These are phyloP conservation scores for Elsinoe batatas DNA, from an alignment of 2,329 filamentous ascomycete species.

Conservation along the genomic window DNA sequence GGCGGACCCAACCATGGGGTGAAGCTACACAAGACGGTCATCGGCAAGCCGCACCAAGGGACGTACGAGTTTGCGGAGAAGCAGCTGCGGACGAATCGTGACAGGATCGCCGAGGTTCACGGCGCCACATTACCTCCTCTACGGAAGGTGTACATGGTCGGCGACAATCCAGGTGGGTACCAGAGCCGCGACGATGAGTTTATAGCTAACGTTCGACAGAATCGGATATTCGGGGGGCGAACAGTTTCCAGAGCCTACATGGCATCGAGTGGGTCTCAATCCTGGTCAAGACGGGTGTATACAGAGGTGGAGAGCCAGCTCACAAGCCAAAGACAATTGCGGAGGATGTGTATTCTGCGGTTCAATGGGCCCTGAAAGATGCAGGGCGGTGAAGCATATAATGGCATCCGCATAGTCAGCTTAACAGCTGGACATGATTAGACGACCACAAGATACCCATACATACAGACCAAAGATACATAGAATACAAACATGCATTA, in stretches of 20 bases:
- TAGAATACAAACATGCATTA: not conserved
- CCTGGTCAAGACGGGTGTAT: conserved; percentile 74
- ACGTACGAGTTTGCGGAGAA: conserved; percentile 82
- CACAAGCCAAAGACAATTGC: conserved; percentile 56
- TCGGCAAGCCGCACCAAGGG: conserved; percentile 70
- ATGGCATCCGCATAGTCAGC: not conserved
- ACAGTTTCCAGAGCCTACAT: conserved; percentile 56
- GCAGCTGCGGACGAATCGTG: conserved; percentile 54
- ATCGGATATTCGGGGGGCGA: conserved; percentile 83
- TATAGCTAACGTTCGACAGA: conserved; percentile 39
- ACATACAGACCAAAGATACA: not conserved
- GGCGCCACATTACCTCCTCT: conserved; percentile 38
- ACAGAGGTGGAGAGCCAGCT: conserved; percentile 47
- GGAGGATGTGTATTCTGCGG: conserved; percentile 65
- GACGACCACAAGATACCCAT: conserved; percentile 2
- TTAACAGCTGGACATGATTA: not conserved
- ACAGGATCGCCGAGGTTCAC: conserved; percentile 32
- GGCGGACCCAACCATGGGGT: conserved; percentile 38
- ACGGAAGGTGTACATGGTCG: conserved; percentile 82
- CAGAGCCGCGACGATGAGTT: too few species aligned
- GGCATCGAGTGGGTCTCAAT: conserved; percentile 70
- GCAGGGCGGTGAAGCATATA: conserved; percentile 30
- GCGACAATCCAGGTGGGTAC: conserved; percentile 41
- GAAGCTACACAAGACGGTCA: conserved; percentile 52
- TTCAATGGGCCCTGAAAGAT: conserved; percentile 62